Conservation (phyloP, 306 rosid genomes). For the Lathyrus sativus region DNA sequence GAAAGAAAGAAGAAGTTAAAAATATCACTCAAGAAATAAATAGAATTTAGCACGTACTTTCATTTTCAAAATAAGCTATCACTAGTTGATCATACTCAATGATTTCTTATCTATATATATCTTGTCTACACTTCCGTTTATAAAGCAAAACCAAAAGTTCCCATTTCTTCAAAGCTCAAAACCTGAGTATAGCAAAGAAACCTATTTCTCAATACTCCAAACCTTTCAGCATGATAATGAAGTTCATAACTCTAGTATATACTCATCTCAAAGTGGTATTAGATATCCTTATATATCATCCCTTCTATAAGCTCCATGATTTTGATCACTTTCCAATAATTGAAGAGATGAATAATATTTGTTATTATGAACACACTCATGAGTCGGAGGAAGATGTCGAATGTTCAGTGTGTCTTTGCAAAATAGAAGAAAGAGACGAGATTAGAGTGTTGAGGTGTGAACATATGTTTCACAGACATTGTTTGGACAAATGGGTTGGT, state of each 20-base stretch:
- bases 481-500: no score
- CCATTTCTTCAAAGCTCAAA: background rate
- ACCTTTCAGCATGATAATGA: background rate
- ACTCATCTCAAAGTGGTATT: background rate
- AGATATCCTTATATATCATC: background rate
- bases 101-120: background rate
- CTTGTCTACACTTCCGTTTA: background rate
- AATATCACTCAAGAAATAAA: no score
- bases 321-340: background rate
- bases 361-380: background rate
- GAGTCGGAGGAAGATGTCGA: background rate
- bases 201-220: background rate
- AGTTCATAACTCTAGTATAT: background rate
- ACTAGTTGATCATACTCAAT: background rate
- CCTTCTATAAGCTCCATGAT: background rate
- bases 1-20: no score
- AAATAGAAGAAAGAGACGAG: no score
- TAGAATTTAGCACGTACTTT: background rate
- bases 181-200: background rate
- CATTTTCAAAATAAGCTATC: background rate
- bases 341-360: background rate
- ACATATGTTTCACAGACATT: no score
- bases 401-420: no score
- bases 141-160: background rate
- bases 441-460: no score